Percentiles rank a stretch among this genome's conserved stretches.
phyloP scores from a whole-genome alignment of 257 asterid genomes.

The Fraxinus americana region DNA sequence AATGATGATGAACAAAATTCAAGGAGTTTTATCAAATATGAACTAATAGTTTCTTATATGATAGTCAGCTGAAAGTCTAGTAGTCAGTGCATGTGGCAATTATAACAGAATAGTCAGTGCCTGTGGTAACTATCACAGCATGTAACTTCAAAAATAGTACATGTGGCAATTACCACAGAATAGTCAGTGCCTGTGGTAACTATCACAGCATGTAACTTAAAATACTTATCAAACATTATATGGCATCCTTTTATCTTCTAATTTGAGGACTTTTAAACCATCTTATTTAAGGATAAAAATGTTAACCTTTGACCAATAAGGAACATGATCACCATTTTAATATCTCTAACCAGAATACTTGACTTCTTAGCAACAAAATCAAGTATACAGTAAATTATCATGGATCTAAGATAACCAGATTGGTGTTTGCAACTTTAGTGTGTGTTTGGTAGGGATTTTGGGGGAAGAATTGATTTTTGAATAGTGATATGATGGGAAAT shows the following conservation, averaged over 20 bases:
- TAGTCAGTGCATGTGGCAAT: neutral
- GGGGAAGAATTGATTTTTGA: no score
- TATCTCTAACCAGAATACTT: neutral
- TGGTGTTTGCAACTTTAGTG: neutral
- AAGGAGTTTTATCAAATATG: neutral
- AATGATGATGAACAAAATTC: neutral
- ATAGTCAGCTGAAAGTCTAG: neutral
- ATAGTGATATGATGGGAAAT: no score
- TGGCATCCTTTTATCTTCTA: neutral
- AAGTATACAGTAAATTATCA: neutral
- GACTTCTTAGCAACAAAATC: neutral
- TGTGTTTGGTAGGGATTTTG: no score
- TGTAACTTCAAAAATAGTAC: neutral
- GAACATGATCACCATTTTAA: neutral
- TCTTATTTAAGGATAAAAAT: neutral
- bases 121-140: neutral
- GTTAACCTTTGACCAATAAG: neutral
- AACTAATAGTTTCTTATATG: neutral
- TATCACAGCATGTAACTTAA: neutral
- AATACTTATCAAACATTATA: neutral
- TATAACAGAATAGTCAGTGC: neutral
- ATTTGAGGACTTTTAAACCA: neutral
- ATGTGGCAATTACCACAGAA: neutral
- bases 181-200: neutral
- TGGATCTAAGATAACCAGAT: neutral